Evolutionary conservation across 257 asterid species (phyloP).

Genomic region (Paraleonurus japonicus): DNA sequence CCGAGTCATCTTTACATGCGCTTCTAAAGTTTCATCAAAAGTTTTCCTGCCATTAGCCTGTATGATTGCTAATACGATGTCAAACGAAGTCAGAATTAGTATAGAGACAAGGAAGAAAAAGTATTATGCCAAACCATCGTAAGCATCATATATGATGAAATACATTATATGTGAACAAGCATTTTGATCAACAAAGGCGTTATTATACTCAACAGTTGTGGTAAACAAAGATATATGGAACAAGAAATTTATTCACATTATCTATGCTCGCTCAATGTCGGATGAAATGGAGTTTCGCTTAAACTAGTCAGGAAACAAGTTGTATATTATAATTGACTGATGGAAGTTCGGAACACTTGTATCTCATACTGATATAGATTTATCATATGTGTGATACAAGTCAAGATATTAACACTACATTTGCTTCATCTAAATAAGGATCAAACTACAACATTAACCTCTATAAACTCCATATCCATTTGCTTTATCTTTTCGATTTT

Average conservation of each 20-base stretch:
- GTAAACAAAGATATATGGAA: background rate
- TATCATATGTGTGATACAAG: background rate
- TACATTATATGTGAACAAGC: background rate
- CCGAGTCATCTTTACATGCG: slow-evolving; percentile 90
- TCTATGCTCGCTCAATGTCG: background rate
- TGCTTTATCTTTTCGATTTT: background rate
- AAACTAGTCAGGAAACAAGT: background rate
- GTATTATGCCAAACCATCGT: slow-evolving; percentile 2
- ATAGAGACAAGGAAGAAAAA: background rate
- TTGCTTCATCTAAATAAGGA: background rate
- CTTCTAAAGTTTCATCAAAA: slow-evolving; percentile 91
- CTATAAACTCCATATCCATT: background rate
- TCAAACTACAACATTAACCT: background rate
- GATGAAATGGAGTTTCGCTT: background rate
- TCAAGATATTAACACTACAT: background rate
- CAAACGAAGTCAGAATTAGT: slow-evolving; percentile 35
- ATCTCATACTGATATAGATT: background rate
- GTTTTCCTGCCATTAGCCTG: slow-evolving; percentile 71
- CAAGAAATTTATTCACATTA: background rate
- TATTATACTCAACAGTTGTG: background rate
- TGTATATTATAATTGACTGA: background rate
- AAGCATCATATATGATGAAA: slow-evolving; percentile 1
- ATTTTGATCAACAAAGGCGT: background rate
- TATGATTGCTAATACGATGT: slow-evolving; percentile 44
- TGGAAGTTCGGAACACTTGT: background rate